Base-by-base conservation (phyloP, 495 filamentous ascomycete species). In the Penicillium paxilli region DNA sequence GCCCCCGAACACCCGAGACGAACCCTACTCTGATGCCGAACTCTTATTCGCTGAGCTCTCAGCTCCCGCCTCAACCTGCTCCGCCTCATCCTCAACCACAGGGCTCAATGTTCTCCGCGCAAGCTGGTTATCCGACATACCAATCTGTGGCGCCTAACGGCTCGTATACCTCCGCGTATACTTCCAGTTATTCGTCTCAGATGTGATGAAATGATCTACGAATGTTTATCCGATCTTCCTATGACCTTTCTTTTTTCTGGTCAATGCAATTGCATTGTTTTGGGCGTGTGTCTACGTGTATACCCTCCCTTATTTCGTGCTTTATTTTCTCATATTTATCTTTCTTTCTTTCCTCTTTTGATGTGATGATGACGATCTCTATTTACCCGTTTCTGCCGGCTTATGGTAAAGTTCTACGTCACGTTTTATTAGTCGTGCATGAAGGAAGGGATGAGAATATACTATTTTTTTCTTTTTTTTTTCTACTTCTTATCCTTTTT, bases 11-110 rank as follows among this genome's bases (percentile, higher is more conserved):
- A n/a, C 52, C 63, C 26, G 60, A 65, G 44, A 44, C 44, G n/a
- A 51, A 67, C 35, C 30, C 62, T 47, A 53, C 60, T 37, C 47
- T 66, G 41, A 47, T 66, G 47, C 68, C 55, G 42, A 50, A 66
- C 42, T 65, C 66, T 30, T 71, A 64, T 53, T 51, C 60, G 21
- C 26, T 60, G 25, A 24, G 19, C 21, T 38, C 54, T 7, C 63
- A 64, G 22, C 49, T 54, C 30, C 52, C 41, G 16, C 45, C 58
- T 32, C 54, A 64, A 24, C 16, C 21, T 35, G 44, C 58, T 10
- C 21, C 21, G 17, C 21, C 63, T 9, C 60, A 59, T 47, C 60
- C 57, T 42, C 45, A 54, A 33, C 56, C 60, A 25, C 40, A 20
- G 20, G 19, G 33, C 10, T 19, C 35, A 7, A 8, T 38, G 35